Percentiles rank a stretch among this genome's conserved stretches.
These are phyloP conservation scores for Bocquillonia castaneifolia DNA, from an alignment of 441 rosid genomes.

Conservation along the genomic window DNA sequence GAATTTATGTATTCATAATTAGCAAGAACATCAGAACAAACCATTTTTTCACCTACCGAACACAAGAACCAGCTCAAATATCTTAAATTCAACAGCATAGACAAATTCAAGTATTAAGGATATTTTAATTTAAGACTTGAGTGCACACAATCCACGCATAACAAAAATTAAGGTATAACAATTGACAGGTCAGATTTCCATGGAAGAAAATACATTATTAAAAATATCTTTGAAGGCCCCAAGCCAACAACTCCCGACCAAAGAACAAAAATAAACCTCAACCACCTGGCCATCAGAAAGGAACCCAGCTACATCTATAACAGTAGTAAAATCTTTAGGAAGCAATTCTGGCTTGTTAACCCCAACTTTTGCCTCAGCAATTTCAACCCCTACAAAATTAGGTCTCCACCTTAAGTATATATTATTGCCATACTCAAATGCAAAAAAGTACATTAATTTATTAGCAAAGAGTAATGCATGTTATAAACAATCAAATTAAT, in stretches of 20 bases:
- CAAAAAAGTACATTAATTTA: background rate
- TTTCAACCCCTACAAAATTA: slow-evolving; percentile 42
- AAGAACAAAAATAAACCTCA: slow-evolving; percentile 15
- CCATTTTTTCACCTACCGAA: background rate
- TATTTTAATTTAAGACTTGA: background rate
- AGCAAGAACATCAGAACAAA: background rate
- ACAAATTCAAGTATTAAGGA: background rate
- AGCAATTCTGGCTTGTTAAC: slow-evolving; percentile 94
- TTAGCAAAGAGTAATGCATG: too few relatives aligned
- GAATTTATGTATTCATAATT: background rate
- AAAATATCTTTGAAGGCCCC: too few relatives aligned
- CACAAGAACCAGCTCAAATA: background rate
- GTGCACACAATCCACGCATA: background rate
- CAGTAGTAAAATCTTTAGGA: slow-evolving; percentile 73
- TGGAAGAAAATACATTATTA: too few relatives aligned
- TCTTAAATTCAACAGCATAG: background rate
- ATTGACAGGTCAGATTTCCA: background rate
- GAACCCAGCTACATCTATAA: slow-evolving; percentile 87
- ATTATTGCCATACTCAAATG: background rate
- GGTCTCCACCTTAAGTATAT: background rate
- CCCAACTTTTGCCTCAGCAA: slow-evolving; percentile 73
- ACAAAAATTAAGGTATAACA: background rate
- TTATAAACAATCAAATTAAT: too few relatives aligned
- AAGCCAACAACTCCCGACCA: background rate
- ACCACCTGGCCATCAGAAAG: slow-evolving; percentile 88